These are phyloP conservation scores for Gloeopeniophorella convolvens DNA, from an alignment of 768 basidiomycete species.

Conservation along the genomic window DNA sequence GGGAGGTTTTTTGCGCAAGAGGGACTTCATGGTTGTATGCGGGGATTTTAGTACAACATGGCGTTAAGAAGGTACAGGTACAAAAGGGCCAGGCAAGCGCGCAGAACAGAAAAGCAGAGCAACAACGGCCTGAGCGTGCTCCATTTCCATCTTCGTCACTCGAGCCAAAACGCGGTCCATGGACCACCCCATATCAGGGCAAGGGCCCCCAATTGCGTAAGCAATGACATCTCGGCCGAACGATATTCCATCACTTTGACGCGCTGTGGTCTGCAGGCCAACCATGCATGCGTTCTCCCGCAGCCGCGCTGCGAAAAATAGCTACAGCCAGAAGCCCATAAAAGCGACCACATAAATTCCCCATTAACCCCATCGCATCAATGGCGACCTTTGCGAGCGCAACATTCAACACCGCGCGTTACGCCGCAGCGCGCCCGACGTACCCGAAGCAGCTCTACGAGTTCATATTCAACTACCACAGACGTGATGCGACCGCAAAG, in stretches of 20 bases:
- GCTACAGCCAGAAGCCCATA: background rate
- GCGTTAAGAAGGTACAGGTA: background rate
- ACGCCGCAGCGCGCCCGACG: conserved; percentile 65
- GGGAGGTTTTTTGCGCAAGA: conserved; percentile 15
- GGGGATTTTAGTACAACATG: conserved; percentile 8
- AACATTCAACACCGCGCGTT: conserved; percentile 59
- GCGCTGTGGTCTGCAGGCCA: too few relatives aligned
- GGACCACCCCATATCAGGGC: too few relatives aligned
- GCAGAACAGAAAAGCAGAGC: background rate
- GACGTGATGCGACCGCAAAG: conserved; percentile 24
- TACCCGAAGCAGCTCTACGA: conserved; percentile 66
- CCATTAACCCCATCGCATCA: background rate
- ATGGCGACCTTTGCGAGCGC: conserved; percentile 77
- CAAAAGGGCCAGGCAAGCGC: conserved; percentile 10
- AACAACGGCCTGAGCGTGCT: background rate
- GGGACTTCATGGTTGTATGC: conserved; percentile 15
- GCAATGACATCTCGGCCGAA: too few relatives aligned
- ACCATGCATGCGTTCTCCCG: too few relatives aligned
- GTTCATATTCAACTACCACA: conserved; percentile 55
- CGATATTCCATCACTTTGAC: too few relatives aligned
- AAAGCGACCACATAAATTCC: background rate
- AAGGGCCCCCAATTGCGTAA: too few relatives aligned
- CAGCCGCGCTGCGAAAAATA: too few relatives aligned
- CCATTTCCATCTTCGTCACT: background rate
- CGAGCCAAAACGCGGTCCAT: too few relatives aligned